Percentiles rank a stretch among this genome's conserved stretches.
phyloP scores from a whole-genome alignment of 1,284 basidiomycete species.

The Malassezia restricta region DNA sequence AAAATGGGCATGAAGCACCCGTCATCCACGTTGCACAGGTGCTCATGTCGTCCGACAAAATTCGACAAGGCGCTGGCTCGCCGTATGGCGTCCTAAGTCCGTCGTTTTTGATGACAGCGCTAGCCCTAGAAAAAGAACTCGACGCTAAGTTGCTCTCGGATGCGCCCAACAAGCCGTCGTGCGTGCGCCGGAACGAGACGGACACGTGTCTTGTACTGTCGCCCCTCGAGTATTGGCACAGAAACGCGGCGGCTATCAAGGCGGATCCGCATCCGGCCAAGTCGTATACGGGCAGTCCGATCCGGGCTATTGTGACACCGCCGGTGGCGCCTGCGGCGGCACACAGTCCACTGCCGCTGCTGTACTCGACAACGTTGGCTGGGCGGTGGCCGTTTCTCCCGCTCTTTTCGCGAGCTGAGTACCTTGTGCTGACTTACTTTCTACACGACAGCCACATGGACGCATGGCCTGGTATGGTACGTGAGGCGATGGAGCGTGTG shows the following conservation, averaged over 20 bases:
- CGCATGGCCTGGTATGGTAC: not conserved
- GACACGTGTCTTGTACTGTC: conserved; percentile 30
- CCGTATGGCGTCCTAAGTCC: conserved; percentile 32
- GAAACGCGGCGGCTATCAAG: conserved; percentile 15
- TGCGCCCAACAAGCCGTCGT: not conserved
- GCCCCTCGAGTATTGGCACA: conserved; percentile 36
- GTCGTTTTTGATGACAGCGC: conserved; percentile 30
- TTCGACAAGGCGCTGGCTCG: conserved; percentile 29
- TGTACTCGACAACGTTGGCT: conserved; percentile 34
- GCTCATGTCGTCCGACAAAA: conserved; percentile 38
- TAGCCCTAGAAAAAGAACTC: conserved; percentile 28
- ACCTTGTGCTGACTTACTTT: conserved; percentile 40
- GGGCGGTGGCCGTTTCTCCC: conserved; percentile 40
- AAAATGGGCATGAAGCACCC: conserved; percentile 3
- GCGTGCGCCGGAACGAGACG: not conserved
- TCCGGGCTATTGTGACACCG: conserved; percentile 11
- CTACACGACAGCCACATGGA: conserved; percentile 13
- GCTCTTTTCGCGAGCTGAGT: conserved; percentile 37
- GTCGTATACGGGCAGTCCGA: conserved; percentile 12
- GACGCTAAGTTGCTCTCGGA: conserved; percentile 11
- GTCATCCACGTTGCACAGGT: conserved; percentile 34
- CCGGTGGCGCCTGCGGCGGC: conserved; percentile 19
- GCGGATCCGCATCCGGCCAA: conserved; percentile 24
- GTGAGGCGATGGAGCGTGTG: not conserved
- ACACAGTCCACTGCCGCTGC: conserved; percentile 28